Conservation (phyloP, 2,329 filamentous ascomycete genomes). For the Phyllachora maydis region DNA sequence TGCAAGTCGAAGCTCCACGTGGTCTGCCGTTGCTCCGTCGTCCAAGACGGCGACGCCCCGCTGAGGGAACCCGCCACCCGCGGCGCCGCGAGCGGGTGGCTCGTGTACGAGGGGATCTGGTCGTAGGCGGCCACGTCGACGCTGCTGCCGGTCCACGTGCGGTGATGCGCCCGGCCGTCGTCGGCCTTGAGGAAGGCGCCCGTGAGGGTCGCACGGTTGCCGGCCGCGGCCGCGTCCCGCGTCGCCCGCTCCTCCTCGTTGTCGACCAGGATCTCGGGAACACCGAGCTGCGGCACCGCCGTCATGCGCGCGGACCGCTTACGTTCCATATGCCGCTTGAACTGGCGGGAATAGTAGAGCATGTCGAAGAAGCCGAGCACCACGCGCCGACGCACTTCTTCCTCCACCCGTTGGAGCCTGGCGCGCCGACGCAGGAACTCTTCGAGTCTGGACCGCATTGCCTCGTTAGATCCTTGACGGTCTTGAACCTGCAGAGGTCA, state of each 20-base stretch:
- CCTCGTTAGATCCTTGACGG: no score
- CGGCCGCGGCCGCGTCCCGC: conserved; percentile 3
- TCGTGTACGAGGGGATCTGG: conserved; percentile 15
- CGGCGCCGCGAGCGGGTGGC: conserved; percentile 33
- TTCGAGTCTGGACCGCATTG: conserved; percentile 56
- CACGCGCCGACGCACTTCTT: conserved; percentile 75
- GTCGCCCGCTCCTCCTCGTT: conserved; percentile 37
- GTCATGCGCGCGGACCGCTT: conserved; percentile 62
- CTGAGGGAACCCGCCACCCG: conserved; percentile 18
- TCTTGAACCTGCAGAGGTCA: no score
- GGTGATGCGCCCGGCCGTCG: conserved; percentile 10
- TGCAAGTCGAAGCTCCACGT: conserved; percentile 38
- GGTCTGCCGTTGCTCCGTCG: conserved; percentile 23
- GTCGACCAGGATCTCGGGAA: conserved; percentile 82
- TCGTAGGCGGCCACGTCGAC: conserved; percentile 23
- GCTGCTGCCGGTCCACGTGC: conserved; percentile 7
- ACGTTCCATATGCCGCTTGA: conserved; percentile 52
- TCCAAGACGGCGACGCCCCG: conserved; percentile 10
- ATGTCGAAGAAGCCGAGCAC: conserved; percentile 95
- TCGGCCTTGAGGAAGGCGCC: conserved; percentile 15
- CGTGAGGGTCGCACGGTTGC: conserved; percentile 1
- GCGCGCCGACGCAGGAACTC: conserved; percentile 85
- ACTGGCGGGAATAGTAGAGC: conserved; percentile 65
- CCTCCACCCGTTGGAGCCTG: conserved; percentile 79
- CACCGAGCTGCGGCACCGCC: conserved; percentile 54